Conservation (phyloP, 2,329 filamentous ascomycete species). For the Zasmidium angulare region DNA sequence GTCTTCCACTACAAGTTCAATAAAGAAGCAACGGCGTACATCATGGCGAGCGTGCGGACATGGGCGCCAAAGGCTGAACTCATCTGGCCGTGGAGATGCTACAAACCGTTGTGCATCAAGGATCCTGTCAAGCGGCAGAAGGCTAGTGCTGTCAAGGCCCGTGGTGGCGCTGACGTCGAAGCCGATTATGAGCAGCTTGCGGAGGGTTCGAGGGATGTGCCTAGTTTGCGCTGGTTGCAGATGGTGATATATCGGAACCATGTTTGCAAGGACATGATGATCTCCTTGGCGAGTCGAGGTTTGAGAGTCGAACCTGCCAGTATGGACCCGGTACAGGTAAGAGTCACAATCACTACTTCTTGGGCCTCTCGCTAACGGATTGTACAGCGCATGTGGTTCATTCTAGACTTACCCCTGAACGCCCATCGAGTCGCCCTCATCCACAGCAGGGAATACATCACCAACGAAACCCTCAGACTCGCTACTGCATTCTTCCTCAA, state of each 20-base stretch:
- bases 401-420: constrained; percentile 66
- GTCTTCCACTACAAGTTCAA: constrained; percentile 63
- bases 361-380: neutral
- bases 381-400: constrained; percentile 66
- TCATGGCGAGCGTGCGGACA: constrained; percentile 55
- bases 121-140: constrained; percentile 52
- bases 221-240: constrained; percentile 65
- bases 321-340: constrained; percentile 26
- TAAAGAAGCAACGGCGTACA: constrained; percentile 57
- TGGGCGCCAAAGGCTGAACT: constrained; percentile 56
- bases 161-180: constrained; percentile 5
- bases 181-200: constrained; percentile 14
- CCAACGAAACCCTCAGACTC: constrained; percentile 60
- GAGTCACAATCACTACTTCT: neutral
- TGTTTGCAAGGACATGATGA: constrained; percentile 62
- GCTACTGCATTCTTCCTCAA: constrained; percentile 69
- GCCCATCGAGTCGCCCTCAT: constrained; percentile 56
- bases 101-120: constrained; percentile 55
- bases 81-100: constrained; percentile 64
- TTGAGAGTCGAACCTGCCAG: constrained; percentile 42
- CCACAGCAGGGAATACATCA: constrained; percentile 55
- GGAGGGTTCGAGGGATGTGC: constrained; percentile 52
- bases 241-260: constrained; percentile 63
- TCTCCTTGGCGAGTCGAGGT: constrained; percentile 58
- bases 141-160: constrained; percentile 11